phyloP scores from a whole-genome alignment of 1,284 basidiomycete genomes.

The Boletus albobrunnescens region DNA sequence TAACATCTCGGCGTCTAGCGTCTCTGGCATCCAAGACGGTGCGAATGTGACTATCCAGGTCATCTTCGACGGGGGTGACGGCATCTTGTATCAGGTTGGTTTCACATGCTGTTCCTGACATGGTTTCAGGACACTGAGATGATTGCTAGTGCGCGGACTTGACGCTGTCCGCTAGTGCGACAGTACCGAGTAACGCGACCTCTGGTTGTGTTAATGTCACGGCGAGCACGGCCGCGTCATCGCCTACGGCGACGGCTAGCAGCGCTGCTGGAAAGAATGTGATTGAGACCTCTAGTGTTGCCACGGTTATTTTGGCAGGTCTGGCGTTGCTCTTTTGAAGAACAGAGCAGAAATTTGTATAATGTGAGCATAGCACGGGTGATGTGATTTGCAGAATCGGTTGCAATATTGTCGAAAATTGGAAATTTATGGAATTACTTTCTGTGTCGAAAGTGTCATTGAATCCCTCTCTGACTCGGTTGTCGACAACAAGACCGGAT shows the following conservation, averaged over 20 bases:
- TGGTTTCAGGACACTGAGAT: background rate
- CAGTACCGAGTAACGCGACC: slow-evolving; percentile 25
- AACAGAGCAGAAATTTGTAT: background rate
- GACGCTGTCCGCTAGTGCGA: slow-evolving; percentile 26
- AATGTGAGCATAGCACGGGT: background rate
- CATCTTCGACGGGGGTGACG: slow-evolving; percentile 50
- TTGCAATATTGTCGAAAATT: background rate
- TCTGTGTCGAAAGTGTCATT: background rate
- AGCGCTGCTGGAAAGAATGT: slow-evolving; percentile 16
- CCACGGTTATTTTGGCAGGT: slow-evolving; percentile 7
- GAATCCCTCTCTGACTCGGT: background rate
- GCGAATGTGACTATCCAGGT: slow-evolving; percentile 48
- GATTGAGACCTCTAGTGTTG: slow-evolving; percentile 3
- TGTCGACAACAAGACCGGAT: background rate
- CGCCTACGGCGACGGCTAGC: slow-evolving; percentile 15
- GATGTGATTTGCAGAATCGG: background rate
- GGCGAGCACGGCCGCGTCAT: slow-evolving; percentile 5
- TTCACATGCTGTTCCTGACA: background rate
- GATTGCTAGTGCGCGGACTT: slow-evolving; percentile 30
- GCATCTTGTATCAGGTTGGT: slow-evolving; percentile 49
- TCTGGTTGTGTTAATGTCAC: slow-evolving; percentile 24
- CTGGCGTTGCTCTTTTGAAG: slow-evolving; percentile 13
- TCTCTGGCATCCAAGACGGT: slow-evolving; percentile 45
- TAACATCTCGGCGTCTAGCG: slow-evolving; percentile 41
- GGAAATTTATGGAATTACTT: background rate